Conservation (phyloP, 305 asterid genomes). For the Fraxinus nigra region DNA sequence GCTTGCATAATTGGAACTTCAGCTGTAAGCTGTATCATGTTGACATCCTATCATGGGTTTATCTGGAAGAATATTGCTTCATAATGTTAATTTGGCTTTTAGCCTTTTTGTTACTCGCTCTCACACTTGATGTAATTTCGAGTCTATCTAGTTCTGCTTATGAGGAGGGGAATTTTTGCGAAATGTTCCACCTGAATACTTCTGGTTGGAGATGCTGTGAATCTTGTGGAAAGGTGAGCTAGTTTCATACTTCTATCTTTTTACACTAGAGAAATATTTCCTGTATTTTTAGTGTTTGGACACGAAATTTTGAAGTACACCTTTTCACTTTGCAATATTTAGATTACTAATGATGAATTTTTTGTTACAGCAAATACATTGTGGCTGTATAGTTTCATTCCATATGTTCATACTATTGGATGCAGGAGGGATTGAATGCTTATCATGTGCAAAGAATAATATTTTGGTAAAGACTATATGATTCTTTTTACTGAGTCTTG, state of each 20-base stretch:
- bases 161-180: conserved; percentile 91
- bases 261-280: conserved; percentile 6
- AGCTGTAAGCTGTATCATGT: conserved; percentile 10
- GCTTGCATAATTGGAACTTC: conserved; percentile 14
- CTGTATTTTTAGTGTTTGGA: conserved; percentile 12
- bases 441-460: conserved; percentile 85
- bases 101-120: conserved; percentile 3
- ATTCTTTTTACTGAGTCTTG: conserved; percentile 1
- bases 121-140: conserved; percentile 27
- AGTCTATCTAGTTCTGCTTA: conserved; percentile 61
- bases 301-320: conserved; percentile 23
- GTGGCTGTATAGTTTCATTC: conserved; percentile 97
- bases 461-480: conserved; percentile 60
- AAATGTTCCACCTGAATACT: conserved; percentile 75
- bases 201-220: conserved; percentile 99
- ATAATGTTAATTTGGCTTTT: conserved; percentile 11
- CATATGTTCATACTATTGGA: conserved; percentile 96
- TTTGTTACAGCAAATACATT: conserved; percentile 89
- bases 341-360: conserved; percentile 24
- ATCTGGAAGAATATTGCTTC: conserved; percentile 22
- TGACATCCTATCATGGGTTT: conserved; percentile 4
- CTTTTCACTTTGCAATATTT: neutral
- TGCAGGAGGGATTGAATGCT: conserved; percentile 98
- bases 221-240: conserved; percentile 92
- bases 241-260: conserved; percentile 1